A percentile compares a stretch with the other conserved stretches of the same genome.
Evolutionary conservation across 805 yeast species (phyloP).

Genomic region (Wickerhamomyces mucosus): DNA sequence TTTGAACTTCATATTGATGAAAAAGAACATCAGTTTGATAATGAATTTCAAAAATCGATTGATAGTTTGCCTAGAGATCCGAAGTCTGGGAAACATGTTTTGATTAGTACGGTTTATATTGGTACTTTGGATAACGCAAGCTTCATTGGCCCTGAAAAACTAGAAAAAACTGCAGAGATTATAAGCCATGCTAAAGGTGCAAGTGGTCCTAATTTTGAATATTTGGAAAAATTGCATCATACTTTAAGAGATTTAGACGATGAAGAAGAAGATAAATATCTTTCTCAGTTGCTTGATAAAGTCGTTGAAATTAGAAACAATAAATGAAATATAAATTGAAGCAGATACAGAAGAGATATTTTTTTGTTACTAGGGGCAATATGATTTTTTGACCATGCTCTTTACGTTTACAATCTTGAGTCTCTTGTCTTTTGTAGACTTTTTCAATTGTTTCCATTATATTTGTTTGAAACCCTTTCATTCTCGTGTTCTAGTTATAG

Average conservation of each 20-base stretch:
- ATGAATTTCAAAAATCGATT: slow-evolving; percentile 6
- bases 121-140: slow-evolving; percentile 78
- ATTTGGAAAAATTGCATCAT: slow-evolving; percentile 43
- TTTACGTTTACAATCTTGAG: too few relatives aligned
- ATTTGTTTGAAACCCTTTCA: too few relatives aligned
- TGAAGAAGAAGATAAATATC: slow-evolving; percentile 12
- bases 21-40: background rate
- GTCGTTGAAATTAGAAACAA: background rate
- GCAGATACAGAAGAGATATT: too few relatives aligned
- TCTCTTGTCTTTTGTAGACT: too few relatives aligned
- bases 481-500: too few relatives aligned
- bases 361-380: too few relatives aligned
- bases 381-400: too few relatives aligned
- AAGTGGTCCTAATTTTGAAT: slow-evolving; percentile 73
- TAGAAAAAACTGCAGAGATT: slow-evolving; percentile 47
- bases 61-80: slow-evolving; percentile 21
- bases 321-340: too few relatives aligned
- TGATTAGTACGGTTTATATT: slow-evolving; percentile 62
- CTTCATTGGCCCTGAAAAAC: slow-evolving; percentile 73
- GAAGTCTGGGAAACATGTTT: slow-evolving; percentile 29
- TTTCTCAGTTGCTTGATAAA: slow-evolving; percentile 1
- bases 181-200: slow-evolving; percentile 60
- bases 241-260: slow-evolving; percentile 31
- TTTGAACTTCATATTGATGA: slow-evolving; percentile 38
- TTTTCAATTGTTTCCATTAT: too few relatives aligned